Evolutionary conservation across 345 rosid genomes (phyloP).

Genomic region (Lumnitzera littorea): DNA sequence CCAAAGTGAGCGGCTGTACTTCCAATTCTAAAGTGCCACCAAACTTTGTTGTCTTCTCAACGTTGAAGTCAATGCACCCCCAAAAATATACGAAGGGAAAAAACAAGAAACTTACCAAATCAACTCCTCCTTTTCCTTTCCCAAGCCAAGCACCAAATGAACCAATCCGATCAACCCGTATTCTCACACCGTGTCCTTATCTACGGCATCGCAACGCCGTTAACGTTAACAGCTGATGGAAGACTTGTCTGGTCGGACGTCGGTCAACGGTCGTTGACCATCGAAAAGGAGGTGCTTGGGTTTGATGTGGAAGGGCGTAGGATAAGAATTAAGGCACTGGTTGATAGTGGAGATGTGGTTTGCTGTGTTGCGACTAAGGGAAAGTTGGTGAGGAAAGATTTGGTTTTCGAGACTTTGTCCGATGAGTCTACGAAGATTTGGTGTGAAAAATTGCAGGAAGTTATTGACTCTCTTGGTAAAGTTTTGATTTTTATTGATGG

Average conservation of each 20-base stretch:
- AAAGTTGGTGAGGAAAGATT: constrained; percentile 50
- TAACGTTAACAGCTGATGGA: constrained; percentile 50
- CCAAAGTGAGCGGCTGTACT: too few species aligned
- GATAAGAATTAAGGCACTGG: constrained; percentile 44
- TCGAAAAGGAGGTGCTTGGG: constrained; percentile 62
- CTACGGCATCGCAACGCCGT: constrained; percentile 26
- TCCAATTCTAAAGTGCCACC: too few species aligned
- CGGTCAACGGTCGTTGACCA: constrained; percentile 29
- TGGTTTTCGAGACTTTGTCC: constrained; percentile 61
- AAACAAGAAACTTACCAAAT: too few species aligned
- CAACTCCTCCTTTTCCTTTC: too few species aligned
- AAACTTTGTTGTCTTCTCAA: too few species aligned
- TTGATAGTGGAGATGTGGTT: constrained; percentile 30
- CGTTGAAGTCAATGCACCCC: too few species aligned
- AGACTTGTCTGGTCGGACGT: constrained; percentile 41
- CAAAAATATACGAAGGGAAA: too few species aligned
- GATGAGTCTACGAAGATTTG: constrained; percentile 50
- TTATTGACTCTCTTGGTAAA: constrained; percentile 58
- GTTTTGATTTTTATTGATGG: background rate
- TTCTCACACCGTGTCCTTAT: constrained; percentile 47
- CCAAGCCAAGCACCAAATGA: constrained; percentile 3
- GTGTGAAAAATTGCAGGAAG: constrained; percentile 52
- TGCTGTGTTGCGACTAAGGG: constrained; percentile 43
- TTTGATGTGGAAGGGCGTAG: constrained; percentile 44
- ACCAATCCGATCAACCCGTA: constrained; percentile 7